phyloP scores from a whole-genome alignment of 1,284 basidiomycete species.

The Calocybe gambosa region DNA sequence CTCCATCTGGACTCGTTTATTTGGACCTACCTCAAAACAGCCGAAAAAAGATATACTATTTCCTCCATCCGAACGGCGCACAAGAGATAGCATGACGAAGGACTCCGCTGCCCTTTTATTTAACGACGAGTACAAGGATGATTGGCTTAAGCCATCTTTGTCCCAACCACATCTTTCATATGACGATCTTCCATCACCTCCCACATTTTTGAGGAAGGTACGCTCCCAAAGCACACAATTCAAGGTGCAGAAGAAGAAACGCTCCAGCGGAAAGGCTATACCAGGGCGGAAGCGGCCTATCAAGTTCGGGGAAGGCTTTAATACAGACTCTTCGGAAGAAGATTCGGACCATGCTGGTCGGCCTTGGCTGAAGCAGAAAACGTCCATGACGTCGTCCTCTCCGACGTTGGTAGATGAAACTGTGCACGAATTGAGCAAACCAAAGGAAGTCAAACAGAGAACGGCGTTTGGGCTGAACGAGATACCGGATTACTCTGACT shows the following conservation, averaged over 20 bases:
- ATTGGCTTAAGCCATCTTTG: not conserved
- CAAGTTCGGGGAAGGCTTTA: slow-evolving; percentile 37
- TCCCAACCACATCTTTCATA: slow-evolving; percentile 2
- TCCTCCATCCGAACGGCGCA: slow-evolving; percentile 8
- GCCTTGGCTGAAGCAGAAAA: slow-evolving; percentile 21
- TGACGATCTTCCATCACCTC: slow-evolving; percentile 11
- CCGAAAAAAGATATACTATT: slow-evolving; percentile 23
- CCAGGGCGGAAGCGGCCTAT: slow-evolving; percentile 24
- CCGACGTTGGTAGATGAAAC: slow-evolving; percentile 19
- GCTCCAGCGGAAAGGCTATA: slow-evolving; percentile 28
- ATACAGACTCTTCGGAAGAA: slow-evolving; percentile 31
- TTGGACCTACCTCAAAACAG: slow-evolving; percentile 20
- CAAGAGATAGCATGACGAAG: slow-evolving; percentile 13
- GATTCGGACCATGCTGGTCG: slow-evolving; percentile 10
- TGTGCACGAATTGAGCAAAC: slow-evolving; percentile 7
- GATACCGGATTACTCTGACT: slow-evolving; percentile 25
- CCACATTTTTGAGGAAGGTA: slow-evolving; percentile 24
- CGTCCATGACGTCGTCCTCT: slow-evolving; percentile 18
- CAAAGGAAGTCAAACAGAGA: slow-evolving; percentile 9
- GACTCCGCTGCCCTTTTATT: slow-evolving; percentile 9
- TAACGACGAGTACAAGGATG: slow-evolving; percentile 10
- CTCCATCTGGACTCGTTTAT: slow-evolving; percentile 47
- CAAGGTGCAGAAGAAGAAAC: slow-evolving; percentile 16
- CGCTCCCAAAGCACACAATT: slow-evolving; percentile 18
- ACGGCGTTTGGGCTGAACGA: slow-evolving; percentile 1